Evolutionary conservation across 2,329 filamentous ascomycete species (phyloP).

Genomic region (Cryoendolithus antarcticus): DNA sequence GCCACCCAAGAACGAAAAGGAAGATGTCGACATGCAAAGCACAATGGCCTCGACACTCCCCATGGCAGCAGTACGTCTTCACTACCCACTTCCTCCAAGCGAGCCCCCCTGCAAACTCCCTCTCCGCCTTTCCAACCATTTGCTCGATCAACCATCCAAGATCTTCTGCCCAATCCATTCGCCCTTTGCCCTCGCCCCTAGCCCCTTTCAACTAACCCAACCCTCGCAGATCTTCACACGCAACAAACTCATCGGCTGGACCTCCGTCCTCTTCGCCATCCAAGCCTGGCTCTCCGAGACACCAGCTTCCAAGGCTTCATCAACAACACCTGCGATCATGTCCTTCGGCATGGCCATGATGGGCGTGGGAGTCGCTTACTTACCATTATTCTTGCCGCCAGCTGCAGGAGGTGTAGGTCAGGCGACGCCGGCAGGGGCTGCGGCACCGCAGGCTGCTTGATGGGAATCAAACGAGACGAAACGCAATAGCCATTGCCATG

Average conservation of each 20-base stretch:
- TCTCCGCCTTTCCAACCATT: conserved; percentile 51
- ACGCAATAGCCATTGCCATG: no score
- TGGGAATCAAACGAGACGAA: background rate
- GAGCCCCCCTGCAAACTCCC: conserved; percentile 17
- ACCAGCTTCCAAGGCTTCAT: conserved; percentile 50
- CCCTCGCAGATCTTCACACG: conserved; percentile 11
- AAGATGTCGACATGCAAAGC: conserved; percentile 55
- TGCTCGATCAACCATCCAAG: no score
- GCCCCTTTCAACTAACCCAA: conserved; percentile 2
- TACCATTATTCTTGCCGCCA: conserved; percentile 53
- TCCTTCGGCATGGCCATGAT: conserved; percentile 61
- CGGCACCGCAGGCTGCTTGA: conserved; percentile 3
- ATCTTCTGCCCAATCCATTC: background rate
- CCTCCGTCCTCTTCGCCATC: conserved; percentile 59
- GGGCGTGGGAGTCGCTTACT: conserved; percentile 44
- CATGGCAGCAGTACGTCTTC: conserved; percentile 63
- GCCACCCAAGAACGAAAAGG: conserved; percentile 55
- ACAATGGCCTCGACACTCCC: conserved; percentile 68
- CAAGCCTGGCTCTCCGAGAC: conserved; percentile 70
- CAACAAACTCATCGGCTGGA: conserved; percentile 54
- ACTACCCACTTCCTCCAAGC: conserved; percentile 5
- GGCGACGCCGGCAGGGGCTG: conserved; percentile 1
- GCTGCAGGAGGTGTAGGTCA: conserved; percentile 19
- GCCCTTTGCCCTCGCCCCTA: no score
- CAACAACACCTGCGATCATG: conserved; percentile 59